Percentiles rank a stretch among this genome's conserved stretches.
Evolutionary conservation across 768 basidiomycete species (phyloP).

Genomic region (Tylopilus intermedius): DNA sequence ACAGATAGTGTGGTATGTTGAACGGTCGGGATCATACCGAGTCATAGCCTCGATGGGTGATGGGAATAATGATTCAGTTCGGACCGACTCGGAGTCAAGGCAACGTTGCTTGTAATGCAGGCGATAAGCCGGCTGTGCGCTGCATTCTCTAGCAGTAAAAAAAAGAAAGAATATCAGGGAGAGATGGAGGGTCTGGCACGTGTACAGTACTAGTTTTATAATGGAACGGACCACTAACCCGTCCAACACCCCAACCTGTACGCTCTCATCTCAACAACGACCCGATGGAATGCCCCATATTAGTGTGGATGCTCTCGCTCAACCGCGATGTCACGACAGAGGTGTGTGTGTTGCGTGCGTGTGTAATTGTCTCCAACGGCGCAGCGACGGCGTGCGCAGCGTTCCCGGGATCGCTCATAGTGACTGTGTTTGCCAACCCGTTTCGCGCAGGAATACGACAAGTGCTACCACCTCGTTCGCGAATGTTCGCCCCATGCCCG

Average conservation of each 20-base stretch:
- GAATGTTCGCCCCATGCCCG: conserved; percentile 56
- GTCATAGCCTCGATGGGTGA: no score
- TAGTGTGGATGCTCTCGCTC: conserved; percentile 77
- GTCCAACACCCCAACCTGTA: no score
- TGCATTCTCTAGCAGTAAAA: no score
- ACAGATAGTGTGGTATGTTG: no score
- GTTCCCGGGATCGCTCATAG: conserved; percentile 1
- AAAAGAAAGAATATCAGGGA: no score
- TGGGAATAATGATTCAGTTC: no score
- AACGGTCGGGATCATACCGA: no score
- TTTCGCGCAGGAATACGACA: conserved; percentile 62
- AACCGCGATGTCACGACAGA: conserved; percentile 68
- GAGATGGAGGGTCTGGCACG: conserved; percentile 12
- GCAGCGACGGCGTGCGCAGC: conserved; percentile 4
- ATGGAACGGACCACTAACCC: conserved; percentile 18
- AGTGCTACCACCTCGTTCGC: conserved; percentile 54
- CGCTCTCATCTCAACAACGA: not conserved
- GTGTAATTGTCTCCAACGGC: not conserved
- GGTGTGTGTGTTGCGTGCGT: conserved; percentile 37
- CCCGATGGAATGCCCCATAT: conserved; percentile 56
- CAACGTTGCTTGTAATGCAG: no score
- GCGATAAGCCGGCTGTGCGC: no score
- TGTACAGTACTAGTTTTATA: conserved; percentile 29
- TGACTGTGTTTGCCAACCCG: not conserved
- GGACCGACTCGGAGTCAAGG: no score